Evolutionary conservation across 371 early-diverging fungal genomes (phyloP).

Genomic region (Mucor lusitanicus): DNA sequence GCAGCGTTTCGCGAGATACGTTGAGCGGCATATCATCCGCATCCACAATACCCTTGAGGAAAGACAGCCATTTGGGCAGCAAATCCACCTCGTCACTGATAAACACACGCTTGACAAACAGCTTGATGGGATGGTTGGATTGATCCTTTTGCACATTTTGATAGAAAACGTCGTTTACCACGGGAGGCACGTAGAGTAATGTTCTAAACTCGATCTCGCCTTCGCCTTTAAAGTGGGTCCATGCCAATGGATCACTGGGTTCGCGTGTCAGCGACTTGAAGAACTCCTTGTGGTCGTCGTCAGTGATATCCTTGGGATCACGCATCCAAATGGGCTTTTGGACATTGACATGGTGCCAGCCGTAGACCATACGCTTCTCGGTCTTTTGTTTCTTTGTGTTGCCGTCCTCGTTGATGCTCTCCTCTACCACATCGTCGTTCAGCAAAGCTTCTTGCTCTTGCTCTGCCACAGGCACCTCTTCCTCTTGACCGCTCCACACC

Average conservation of each 20-base stretch:
- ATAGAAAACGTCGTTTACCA: slow-evolving; percentile 70
- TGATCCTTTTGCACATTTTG: slow-evolving; percentile 52
- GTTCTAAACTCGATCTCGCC: slow-evolving; percentile 87
- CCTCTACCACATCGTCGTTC: slow-evolving; percentile 54
- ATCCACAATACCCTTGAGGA: slow-evolving; percentile 86
- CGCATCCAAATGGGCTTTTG: slow-evolving; percentile 95
- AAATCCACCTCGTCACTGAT: slow-evolving; percentile 91
- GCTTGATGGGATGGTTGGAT: slow-evolving; percentile 86
- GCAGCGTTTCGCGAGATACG: slow-evolving; percentile 95
- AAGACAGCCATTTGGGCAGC: slow-evolving; percentile 73
- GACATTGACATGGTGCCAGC: slow-evolving; percentile 73
- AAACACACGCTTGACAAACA: slow-evolving; percentile 94
- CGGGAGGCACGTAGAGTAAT: slow-evolving; percentile 83
- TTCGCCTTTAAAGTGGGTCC: slow-evolving; percentile 85
- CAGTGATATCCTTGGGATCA: slow-evolving; percentile 72
- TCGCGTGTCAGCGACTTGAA: slow-evolving; percentile 83
- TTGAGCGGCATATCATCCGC: slow-evolving; percentile 94
- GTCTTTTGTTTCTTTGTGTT: slow-evolving; percentile 56
- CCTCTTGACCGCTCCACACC: slow-evolving; percentile 64
- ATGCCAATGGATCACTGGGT: slow-evolving; percentile 58
- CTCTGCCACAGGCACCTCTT: slow-evolving; percentile 50
- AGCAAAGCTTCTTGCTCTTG: slow-evolving; percentile 11
- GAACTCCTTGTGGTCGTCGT: slow-evolving; percentile 84
- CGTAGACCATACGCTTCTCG: slow-evolving; percentile 50
- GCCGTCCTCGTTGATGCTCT: slow-evolving; percentile 53